phyloP scores from a whole-genome alignment of 495 filamentous ascomycete species.

The Paragyromitra xinjiangensis region DNA sequence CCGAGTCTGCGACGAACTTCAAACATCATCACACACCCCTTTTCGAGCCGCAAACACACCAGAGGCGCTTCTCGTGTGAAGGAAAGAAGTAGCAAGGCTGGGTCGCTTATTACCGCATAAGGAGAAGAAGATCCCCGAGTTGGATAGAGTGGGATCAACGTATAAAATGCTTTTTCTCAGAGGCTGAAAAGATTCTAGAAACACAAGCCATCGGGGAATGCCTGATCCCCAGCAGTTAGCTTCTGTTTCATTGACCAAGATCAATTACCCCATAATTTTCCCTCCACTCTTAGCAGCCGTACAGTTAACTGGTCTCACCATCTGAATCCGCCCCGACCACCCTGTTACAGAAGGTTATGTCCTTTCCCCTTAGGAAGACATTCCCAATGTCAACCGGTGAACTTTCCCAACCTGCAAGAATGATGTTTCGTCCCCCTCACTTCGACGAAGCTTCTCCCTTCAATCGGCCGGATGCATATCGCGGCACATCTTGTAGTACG shows the following conservation, averaged over 20 bases:
- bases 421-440: constrained; percentile 38
- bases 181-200: constrained; percentile 2
- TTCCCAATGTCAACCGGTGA: constrained; percentile 23
- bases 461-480: constrained; percentile 1
- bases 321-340: constrained; percentile 3
- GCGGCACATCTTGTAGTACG: constrained; percentile 1
- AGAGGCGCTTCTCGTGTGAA: constrained; percentile 32
- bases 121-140: neutral
- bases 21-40: constrained; percentile 25
- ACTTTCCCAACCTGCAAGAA: constrained; percentile 17
- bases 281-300: constrained; percentile 1
- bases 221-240: neutral
- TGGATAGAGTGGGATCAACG: neutral
- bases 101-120: neutral
- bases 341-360: constrained; percentile 15
- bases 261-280: neutral
- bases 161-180: neutral
- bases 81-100: neutral
- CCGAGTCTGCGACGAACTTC: constrained; percentile 29
- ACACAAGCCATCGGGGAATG: neutral
- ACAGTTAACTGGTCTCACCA: constrained; percentile 11
- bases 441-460: neutral
- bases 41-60: constrained; percentile 14
- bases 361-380: constrained; percentile 14
- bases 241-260: neutral